Base-by-base conservation (phyloP, 148 eudicot species). In the Agrostemma githago region DNA sequence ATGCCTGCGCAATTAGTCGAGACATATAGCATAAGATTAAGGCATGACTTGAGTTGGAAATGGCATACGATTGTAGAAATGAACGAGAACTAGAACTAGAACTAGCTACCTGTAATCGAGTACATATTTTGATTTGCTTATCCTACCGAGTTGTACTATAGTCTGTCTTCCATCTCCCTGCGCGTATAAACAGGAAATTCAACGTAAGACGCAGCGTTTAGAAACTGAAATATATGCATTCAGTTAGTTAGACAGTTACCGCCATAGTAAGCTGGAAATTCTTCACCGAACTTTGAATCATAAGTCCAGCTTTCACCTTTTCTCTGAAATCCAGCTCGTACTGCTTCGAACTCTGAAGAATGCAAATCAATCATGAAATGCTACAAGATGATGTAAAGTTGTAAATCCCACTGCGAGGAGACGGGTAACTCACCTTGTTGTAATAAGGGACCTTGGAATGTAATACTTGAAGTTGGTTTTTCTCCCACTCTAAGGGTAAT, bases 311-410 rank as follows among this genome's bases (percentile, higher is more conserved):
- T 80, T 81, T 85, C 20, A 88, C 83, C 79, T 87, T 89, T 53
- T 90, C 96, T 92, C 93, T 95, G 81, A 87, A 95, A 82, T 95
- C 96, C 43, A 95, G 80, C 68, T 95, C 97, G 56, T 95, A 95
- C 68, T 90, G 92, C 73, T 87, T 92, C 61, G 96, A 71, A 38
- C 69, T 74, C 98, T 94, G 76, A 21, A 73, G 8, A 53, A 73
- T 37, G 59, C 64, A 71, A 70, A 72, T 7, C 12, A 60, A 54
- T 63, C 38, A 68, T 37, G 4, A 43, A 10, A n/a, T 26, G 16
- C 16, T 26, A 15, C 68, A 48, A 8, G 16, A n/a, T 26, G 34
- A 40, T 41, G 17, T 21, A 68, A 68, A 19, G 34, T 19, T 41
- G 17, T 21, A 68, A 68, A 19, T 38, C 12, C 4, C 12, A 51